These are phyloP conservation scores for Chlamydomonas asymmetrica DNA, from an alignment of 139 green algal species.

Conservation along the genomic window DNA sequence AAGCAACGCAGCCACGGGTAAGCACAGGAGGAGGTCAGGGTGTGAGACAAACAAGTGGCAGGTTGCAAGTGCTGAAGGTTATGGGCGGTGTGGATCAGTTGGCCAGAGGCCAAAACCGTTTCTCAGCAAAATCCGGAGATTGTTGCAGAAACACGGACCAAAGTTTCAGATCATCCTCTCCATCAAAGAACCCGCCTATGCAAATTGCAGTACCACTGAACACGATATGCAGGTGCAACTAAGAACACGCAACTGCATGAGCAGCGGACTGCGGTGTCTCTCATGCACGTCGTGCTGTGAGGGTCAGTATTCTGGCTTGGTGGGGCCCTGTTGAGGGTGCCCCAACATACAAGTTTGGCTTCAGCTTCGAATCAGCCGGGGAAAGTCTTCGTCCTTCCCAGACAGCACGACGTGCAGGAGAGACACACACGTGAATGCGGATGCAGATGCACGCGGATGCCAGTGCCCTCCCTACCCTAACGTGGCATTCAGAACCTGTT, in stretches of 20 bases:
- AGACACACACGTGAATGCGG: not conserved
- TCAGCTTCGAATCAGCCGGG: constrained; percentile 55
- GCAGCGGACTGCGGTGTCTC: not conserved
- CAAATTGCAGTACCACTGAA: no score
- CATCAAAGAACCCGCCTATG: no score
- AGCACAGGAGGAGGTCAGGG: not conserved
- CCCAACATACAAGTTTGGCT: constrained; percentile 33
- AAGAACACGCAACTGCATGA: no score
- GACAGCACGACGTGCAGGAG: not conserved
- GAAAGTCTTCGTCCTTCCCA: constrained; percentile 56
- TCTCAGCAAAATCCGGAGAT: constrained; percentile 60
- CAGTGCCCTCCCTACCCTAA: not conserved
- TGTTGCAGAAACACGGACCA: constrained; percentile 83
- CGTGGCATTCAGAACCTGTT: constrained; percentile 18
- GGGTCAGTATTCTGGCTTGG: constrained; percentile 57
- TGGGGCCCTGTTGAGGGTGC: constrained; percentile 46
- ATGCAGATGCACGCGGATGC: not conserved
- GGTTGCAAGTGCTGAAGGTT: not conserved
- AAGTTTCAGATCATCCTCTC: constrained; percentile 60
- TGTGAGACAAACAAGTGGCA: not conserved
- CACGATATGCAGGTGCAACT: not conserved
- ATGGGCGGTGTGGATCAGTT: constrained; percentile 5
- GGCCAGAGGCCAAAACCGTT: constrained; percentile 38
- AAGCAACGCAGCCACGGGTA: not conserved
- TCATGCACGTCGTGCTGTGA: constrained; percentile 1